phyloP scores from a whole-genome alignment of 2,329 filamentous ascomycete species.

The Myriosclerotinia curreyana region DNA sequence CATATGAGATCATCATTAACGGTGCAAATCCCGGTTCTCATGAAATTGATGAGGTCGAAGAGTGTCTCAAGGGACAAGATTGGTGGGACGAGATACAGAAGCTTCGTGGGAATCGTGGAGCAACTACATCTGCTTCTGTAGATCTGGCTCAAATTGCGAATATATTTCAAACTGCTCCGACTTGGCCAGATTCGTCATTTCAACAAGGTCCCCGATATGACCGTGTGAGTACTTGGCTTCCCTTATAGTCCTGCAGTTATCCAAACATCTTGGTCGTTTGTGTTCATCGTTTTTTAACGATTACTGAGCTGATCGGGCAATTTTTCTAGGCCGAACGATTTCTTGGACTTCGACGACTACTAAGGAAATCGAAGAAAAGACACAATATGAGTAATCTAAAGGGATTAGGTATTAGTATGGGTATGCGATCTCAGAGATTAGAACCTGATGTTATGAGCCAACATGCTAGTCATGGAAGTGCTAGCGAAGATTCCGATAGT shows the following conservation, averaged over 20 bases:
- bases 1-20: conserved; percentile 77
- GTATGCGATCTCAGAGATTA: conserved; percentile 73
- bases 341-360: conserved; percentile 58
- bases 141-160: conserved; percentile 46
- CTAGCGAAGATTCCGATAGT: conserved; percentile 44
- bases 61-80: conserved; percentile 65
- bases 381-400: conserved; percentile 37
- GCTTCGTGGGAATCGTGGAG: conserved; percentile 44
- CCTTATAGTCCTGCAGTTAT: too few relatives aligned
- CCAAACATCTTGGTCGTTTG: not conserved
- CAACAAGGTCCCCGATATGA: conserved; percentile 49
- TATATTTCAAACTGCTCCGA: conserved; percentile 43
- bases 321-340: conserved; percentile 42
- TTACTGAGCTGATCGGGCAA: not conserved
- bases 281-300: not conserved
- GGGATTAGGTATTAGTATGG: conserved; percentile 63
- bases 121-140: conserved; percentile 39
- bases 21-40: conserved; percentile 57
- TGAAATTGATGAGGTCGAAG: conserved; percentile 59
- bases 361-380: conserved; percentile 52
- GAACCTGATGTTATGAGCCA: conserved; percentile 40
- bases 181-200: conserved; percentile 53
- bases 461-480: conserved; percentile 45
- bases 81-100: conserved; percentile 79
- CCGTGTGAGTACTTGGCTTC: conserved; percentile 23